These are phyloP conservation scores for Geotrichum europaeum DNA, from an alignment of 1,139 yeast species.

Conservation along the genomic window DNA sequence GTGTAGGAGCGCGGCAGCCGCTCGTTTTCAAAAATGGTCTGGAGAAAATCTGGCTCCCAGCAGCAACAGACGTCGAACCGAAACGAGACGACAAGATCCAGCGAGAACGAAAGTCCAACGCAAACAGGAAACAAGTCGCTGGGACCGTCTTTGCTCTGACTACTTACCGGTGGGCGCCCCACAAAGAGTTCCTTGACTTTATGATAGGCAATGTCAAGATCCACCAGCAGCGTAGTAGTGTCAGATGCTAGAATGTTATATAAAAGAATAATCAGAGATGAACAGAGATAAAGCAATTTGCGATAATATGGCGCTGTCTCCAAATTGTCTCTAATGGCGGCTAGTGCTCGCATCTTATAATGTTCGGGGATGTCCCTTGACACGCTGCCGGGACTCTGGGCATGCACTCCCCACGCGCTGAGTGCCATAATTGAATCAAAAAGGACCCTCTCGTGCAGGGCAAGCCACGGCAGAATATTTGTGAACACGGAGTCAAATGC, in stretches of 20 bases:
- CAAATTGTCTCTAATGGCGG: conserved; percentile 4
- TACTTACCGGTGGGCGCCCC: not conserved
- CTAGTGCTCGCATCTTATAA: conserved; percentile 10
- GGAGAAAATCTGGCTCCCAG: conserved; percentile 11
- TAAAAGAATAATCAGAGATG: conserved; percentile 5
- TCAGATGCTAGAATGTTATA: conserved; percentile 9
- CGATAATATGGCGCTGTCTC: conserved; percentile 8
- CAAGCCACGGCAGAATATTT: conserved; percentile 13
- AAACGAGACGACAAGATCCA: conserved; percentile 11
- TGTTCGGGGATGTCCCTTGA: conserved; percentile 8
- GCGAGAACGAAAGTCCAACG: conserved; percentile 10
- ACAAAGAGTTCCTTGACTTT: not conserved
- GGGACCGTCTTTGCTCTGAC: conserved; percentile 1
- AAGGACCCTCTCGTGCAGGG: conserved; percentile 12
- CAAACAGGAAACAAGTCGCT: conserved; percentile 9
- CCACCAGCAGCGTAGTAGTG: conserved; percentile 3
- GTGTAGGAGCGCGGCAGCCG: conserved; percentile 11
- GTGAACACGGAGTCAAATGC: conserved; percentile 14
- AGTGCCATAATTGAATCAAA: conserved; percentile 12
- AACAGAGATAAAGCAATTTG: conserved; percentile 8
- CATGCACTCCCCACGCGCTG: conserved; percentile 9
- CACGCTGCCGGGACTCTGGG: conserved; percentile 14
- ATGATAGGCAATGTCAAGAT: not conserved
- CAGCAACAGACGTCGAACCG: conserved; percentile 6
- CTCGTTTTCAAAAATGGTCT: conserved; percentile 6